Conservation (phyloP, 108 stramenopile species). For the Chaetoceros tenuissimus region DNA sequence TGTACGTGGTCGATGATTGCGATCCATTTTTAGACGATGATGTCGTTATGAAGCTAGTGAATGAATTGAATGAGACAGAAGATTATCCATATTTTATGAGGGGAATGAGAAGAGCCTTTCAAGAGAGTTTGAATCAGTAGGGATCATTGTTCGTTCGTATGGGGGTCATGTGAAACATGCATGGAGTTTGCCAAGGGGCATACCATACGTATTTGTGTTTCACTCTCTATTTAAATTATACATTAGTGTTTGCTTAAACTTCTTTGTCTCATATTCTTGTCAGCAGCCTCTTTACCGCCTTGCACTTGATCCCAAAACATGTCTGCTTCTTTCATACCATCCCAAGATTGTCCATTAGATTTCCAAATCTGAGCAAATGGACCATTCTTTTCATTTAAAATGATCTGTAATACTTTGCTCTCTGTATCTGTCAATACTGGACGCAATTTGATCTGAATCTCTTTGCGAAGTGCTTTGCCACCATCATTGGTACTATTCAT, state of each 20-base stretch:
- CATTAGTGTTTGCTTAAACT: too few relatives aligned
- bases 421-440: slow-evolving; percentile 36
- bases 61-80: slow-evolving; percentile 26
- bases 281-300: not conserved
- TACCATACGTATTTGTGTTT: too few relatives aligned
- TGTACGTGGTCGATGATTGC: slow-evolving; percentile 34
- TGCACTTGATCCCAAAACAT: slow-evolving; percentile 42
- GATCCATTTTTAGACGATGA: slow-evolving; percentile 20
- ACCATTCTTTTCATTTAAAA: slow-evolving; percentile 39
- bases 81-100: slow-evolving; percentile 21
- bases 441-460: slow-evolving; percentile 18
- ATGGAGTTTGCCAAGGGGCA: too few relatives aligned
- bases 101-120: slow-evolving; percentile 23
- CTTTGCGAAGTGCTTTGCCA: not conserved
- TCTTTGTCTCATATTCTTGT: not conserved
- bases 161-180: too few relatives aligned
- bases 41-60: slow-evolving; percentile 11
- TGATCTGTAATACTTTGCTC: slow-evolving; percentile 9
- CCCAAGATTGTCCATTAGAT: slow-evolving; percentile 46
- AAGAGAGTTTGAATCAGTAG: not conserved
- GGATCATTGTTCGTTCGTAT: too few relatives aligned
- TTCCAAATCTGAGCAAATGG: slow-evolving; percentile 60
- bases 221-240: too few relatives aligned
- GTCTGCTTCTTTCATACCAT: slow-evolving; percentile 42
- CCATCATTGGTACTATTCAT: slow-evolving; percentile 6